Evolutionary conservation across 345 rosid species (phyloP), one percentile per base, ranked within the genome.

Genomic region (Stellera chamaejasme): DNA sequence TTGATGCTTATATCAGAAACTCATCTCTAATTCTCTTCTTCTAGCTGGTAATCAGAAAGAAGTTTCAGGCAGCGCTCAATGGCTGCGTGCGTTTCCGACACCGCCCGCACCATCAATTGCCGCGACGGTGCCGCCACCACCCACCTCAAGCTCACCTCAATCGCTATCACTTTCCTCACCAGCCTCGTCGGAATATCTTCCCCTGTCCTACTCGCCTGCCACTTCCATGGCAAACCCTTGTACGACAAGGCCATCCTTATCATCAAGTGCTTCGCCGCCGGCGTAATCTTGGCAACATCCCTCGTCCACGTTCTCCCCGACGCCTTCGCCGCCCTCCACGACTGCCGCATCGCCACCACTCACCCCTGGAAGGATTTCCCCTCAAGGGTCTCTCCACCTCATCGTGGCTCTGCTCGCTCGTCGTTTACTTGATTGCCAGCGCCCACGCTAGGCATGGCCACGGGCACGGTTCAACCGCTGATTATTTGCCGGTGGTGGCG

Each of bases 281-380:
- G 98, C 0, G 98, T 92, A 1, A 88, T 92, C 46, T 88, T 92
- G 60, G 88, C 98, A 14, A 92, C 98, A 11, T 88, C 98, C 10
- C 69, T 92, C 0, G 96, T 92, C 62, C 98, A 92, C 64, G 98
- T 88, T 11, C 89, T 86, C 47, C 96, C 98, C 4, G 96, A 88
- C 13, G 98, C 96, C 15, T 92, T 65, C 64, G 78, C 28, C 36
- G 76, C 98, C 7, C 82, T 88, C 47, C 62, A 82, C 25, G 90
- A 92, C 48, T 92, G 96, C 68, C 78, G 71, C 19, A 87, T 88
- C 11, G 80, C 98, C 0, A 72, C 98, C 2, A 71, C 45, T 5
- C 96, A 86, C 64, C 98, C 95, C 0, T 92, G 96, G 98, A 70
- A 27, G 59, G 96, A 92, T 62, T 92, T 92, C 65, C 96, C 98